Base-by-base conservation (phyloP, 2,329 filamentous ascomycete species). In the Fonsecaea multimorphosa region DNA sequence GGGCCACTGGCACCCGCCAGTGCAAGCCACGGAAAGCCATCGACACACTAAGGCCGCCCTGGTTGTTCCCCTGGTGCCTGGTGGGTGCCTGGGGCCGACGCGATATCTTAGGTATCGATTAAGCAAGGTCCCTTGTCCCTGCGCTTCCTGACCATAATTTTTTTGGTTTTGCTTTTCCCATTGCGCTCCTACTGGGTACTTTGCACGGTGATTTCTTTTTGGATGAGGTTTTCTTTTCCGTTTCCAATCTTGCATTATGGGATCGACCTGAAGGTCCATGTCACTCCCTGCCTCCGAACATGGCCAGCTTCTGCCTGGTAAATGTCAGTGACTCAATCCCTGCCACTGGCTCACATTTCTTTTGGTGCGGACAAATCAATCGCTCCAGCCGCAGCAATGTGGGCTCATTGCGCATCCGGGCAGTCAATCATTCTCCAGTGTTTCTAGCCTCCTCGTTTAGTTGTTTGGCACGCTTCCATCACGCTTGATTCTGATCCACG, bases 391-490 rank as follows among this genome's bases (percentile, higher is more conserved):
- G 19, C 58, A 38, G 58, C 16, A 11, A 31, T 51, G 58, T 60
- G 58, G 58, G 44, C 46, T 16, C 29, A 53, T 51, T 44, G 19
- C 44, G 46, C 29, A 51, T 32, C 51, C 31, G 44, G 51, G 49
- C 51, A 49, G 31, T 29, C 49, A 44, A 60, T 51, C 44, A 38
- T 60, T 60, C 58, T 60, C 46, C 31, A 51, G 24, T 36, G 58
- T 60, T 60, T 60, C 58, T 60, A 60, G 58, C 49, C 44, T 27
- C n/a, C 58, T 60, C 58, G 58, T 60, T 53, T 60, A 52, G 24
- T 49, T 49, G 44, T 49, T 49, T 49, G 44, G 58, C 27, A 59
- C 29, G 57, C 40, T 52, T 52, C 57, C 44, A 59, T 59, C 58
- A 38, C 44, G 44, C 27, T 49, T 60, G 44, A 14, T 36, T 40